Evolutionary conservation across 768 basidiomycete species (phyloP), one percentile per base, ranked within the genome.

Genomic region (Tephrocybe sp.): DNA sequence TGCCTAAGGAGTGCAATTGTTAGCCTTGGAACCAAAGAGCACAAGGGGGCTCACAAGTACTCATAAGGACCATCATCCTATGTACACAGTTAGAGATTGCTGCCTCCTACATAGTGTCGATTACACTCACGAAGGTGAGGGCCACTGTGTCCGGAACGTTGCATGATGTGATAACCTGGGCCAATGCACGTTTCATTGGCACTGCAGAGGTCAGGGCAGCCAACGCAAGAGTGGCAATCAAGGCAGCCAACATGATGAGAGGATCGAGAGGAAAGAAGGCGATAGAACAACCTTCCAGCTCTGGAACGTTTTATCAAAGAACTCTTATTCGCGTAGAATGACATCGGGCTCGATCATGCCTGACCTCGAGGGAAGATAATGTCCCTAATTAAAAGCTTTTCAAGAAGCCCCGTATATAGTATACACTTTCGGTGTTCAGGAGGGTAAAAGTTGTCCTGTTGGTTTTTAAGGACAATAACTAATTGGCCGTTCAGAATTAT

Each of bases 41-140:
- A 19, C 9, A 21, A 5, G 16, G n/a, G 21, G 19, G 56, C 66
- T 41, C 49, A 73, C 70, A 70, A 32, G 39, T 70, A 74, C 6
- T 60, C 46, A 27, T 59, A 72, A 6, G 75, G 74, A 2, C 75
- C 75, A 54, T 77, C 75, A 58, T 77, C 74, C 73, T 74, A 44
- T 16, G 24, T 11, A 9, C 16, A 32, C 13, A 4, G 37, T 15
- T n/a, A n/a, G n/a, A 35, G n/a, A 35, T 32, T 11, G 36, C 11
- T 6, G 6, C 12, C 28, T 6, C 28, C 28, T 30, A 12, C 7
- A 12, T 30, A 12, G 6, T 30, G 6, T 12, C 28, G 6, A 30
- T 6, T 30, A 16, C 36, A 63, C 71, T 43, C 46, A 72, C 70
- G 43, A 75, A 74, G 22, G 71, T 74, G 30, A 76, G 51, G 5